Conservation (phyloP, 495 filamentous ascomycete species). For the Aspergillus wentii region DNA sequence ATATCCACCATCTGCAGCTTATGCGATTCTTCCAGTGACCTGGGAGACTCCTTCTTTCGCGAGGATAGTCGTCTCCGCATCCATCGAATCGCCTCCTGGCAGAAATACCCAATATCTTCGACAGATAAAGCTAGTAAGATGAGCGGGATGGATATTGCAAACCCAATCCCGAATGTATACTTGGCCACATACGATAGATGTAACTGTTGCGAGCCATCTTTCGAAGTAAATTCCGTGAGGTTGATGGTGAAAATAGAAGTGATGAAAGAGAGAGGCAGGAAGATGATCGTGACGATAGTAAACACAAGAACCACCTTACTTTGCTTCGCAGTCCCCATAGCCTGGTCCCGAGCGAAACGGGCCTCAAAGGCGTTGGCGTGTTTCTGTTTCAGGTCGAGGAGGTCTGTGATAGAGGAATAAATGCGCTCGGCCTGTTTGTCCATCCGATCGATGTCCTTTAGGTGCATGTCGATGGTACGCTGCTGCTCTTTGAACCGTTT, state of each 20-base stretch:
- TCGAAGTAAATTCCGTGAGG: constrained; percentile 45
- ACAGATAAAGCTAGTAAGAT: constrained; percentile 54
- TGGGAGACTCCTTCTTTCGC: constrained; percentile 6
- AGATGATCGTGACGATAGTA: constrained; percentile 67
- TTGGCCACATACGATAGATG: constrained; percentile 55
- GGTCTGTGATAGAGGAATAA: constrained; percentile 57
- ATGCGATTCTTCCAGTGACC: no score
- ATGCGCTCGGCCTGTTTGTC: constrained; percentile 62
- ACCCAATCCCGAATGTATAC: constrained; percentile 63
- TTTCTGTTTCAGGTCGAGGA: constrained; percentile 61
- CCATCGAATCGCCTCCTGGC: constrained; percentile 20
- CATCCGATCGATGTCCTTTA: constrained; percentile 65
- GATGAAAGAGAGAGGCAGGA: constrained; percentile 65
- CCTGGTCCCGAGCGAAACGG: constrained; percentile 62
- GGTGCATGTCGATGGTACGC: constrained; percentile 54
- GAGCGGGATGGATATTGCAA: constrained; percentile 60
- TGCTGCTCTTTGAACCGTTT: constrained; percentile 57
- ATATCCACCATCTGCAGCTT: constrained; percentile 18
- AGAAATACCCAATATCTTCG: constrained; percentile 48
- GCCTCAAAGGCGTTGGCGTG: constrained; percentile 69
- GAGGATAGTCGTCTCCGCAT: constrained; percentile 21
- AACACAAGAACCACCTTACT: constrained; percentile 73
- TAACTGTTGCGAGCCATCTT: constrained; percentile 26
- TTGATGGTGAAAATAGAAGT: constrained; percentile 64
- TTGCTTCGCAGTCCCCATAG: constrained; percentile 59